These are phyloP conservation scores for Fomitopsis serialis DNA, from an alignment of 768 basidiomycete genomes.

Conservation along the genomic window DNA sequence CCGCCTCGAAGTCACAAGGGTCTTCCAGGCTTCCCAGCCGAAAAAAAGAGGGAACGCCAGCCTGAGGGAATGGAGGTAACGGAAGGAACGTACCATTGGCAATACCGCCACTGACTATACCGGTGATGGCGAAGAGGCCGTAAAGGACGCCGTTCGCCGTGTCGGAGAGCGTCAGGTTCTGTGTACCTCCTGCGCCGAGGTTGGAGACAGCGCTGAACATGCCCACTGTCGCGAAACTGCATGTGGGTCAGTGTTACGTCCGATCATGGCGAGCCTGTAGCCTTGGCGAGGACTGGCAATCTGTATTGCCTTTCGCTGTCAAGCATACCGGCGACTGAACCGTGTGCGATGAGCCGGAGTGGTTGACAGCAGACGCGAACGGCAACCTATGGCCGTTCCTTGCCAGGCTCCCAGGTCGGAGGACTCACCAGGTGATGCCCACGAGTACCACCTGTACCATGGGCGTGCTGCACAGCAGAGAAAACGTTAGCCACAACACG, in stretches of 20 bases:
- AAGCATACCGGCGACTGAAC: too few species aligned
- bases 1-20: too few species aligned
- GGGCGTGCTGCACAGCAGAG: conserved; percentile 18
- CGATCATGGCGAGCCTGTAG: not conserved
- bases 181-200: conserved; percentile 34
- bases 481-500: not conserved
- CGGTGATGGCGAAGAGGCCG: conserved; percentile 36
- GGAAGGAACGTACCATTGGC: conserved; percentile 23
- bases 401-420: not conserved
- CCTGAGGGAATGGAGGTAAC: not conserved
- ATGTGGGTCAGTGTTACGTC: not conserved
- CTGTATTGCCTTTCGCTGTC: too few species aligned
- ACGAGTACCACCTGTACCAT: conserved; percentile 31
- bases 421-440: conserved; percentile 26
- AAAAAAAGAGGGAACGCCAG: too few species aligned
- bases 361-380: too few species aligned
- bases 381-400: not conserved
- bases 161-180: conserved; percentile 34
- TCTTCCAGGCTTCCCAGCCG: too few species aligned
- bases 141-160: conserved; percentile 38
- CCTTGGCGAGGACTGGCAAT: not conserved
- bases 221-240: conserved; percentile 31
- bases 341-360: too few species aligned
- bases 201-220: conserved; percentile 36
- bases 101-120: conserved; percentile 35